Base-by-base conservation (phyloP, 306 rosid genomes). In the Medicago ruthenica region DNA sequence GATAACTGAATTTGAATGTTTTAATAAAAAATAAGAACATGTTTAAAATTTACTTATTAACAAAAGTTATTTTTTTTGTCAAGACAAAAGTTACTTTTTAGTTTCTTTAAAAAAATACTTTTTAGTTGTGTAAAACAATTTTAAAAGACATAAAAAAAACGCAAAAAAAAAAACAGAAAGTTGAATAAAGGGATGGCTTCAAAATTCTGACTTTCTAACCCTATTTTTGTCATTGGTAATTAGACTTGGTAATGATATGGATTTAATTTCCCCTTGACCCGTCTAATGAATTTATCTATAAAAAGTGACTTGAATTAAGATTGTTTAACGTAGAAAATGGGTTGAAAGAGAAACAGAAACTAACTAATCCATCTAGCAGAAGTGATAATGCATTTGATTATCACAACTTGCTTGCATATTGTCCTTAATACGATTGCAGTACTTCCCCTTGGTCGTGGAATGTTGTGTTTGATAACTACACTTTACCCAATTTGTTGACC, bases 181-280 rank as follows among this genome's bases (percentile, higher is more conserved):
- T 31, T 31, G 31, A 27, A 27, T 27, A 27, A 3, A 27, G 4
- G 31, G 31, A 0, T 27, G 31, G 31, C 39, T 22, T 59, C 39
- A 59, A 59, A 58, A 59, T 59, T 59, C 2, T 63, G 41, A 63
- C 44, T 63, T 63, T 15, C 12, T 57, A 48, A 54, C 71, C 36
- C 72, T 20, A 39, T 39, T 48, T 37, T 39, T 76, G 77, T 57
- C 37, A 18, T 20, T 14, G 7, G 37, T 62, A 18, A 18, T 61
- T 76, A 40, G n/a, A 75, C 36, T 69, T 51, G 31, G 61, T 41
- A 44, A 39, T 39, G 36, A 81, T 40, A 69, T n/a, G 3, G 73
- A 70, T 44, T 39, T 18, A 21, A 51, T 67, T 11, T 73, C 75
- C 39, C 71, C 62, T 76, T 76, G 85, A 81, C 85, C 75, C 65